A percentile compares a stretch with the other conserved stretches of the same genome.
phyloP scores from a whole-genome alignment of 2,329 filamentous ascomycete species.

The Pseudogymnoascus sp. region DNA sequence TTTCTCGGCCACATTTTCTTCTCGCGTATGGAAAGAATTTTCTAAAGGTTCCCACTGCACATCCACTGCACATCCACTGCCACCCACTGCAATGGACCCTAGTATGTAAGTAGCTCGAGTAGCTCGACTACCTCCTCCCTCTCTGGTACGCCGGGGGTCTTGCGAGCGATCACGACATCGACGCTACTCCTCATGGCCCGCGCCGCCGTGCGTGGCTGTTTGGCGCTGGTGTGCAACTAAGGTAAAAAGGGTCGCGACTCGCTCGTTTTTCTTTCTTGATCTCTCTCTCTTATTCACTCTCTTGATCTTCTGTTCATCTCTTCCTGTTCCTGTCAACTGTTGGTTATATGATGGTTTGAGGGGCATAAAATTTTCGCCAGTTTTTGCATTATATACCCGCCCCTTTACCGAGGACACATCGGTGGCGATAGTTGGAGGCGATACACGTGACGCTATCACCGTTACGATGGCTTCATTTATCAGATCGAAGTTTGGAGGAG shows the following conservation, averaged over 20 bases:
- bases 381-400: neutral
- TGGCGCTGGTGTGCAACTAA: neutral
- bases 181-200: neutral
- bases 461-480: neutral
- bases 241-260: neutral
- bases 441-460: neutral
- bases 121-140: neutral
- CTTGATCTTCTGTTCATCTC: constrained; percentile 3
- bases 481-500: neutral
- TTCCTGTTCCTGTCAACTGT: neutral
- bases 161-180: constrained; percentile 5
- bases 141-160: neutral
- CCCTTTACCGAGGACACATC: neutral
- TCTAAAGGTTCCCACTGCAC: neutral
- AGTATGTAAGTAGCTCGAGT: neutral
- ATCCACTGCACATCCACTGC: too few species aligned
- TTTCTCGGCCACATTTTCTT: constrained; percentile 5
- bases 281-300: neutral
- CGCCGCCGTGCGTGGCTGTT: neutral
- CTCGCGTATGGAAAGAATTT: constrained; percentile 1
- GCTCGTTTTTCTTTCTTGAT: constrained; percentile 1
- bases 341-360: neutral
- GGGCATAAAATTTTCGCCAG: neutral
- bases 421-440: neutral
- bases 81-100: neutral